Evolutionary conservation across 495 filamentous ascomycete genomes (phyloP).

Genomic region (Podospora fimiseda): DNA sequence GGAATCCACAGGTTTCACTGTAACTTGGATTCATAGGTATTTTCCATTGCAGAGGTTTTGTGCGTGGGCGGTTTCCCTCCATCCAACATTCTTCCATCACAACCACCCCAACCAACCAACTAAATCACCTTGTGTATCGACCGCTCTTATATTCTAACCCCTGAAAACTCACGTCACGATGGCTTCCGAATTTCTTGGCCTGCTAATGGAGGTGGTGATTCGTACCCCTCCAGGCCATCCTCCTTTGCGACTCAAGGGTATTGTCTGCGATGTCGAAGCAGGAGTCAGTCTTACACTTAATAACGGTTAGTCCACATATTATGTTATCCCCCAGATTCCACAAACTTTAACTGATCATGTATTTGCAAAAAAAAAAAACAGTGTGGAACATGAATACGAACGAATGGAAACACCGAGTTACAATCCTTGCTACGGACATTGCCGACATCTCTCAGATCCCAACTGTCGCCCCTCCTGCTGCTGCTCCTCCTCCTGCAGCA

Average conservation of each 20-base stretch:
- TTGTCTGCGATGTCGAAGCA: slow-evolving; percentile 62
- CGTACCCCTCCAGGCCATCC: slow-evolving; percentile 54
- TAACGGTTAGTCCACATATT: slow-evolving; percentile 75
- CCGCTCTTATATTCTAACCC: too few species aligned
- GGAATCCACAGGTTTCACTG: too few species aligned
- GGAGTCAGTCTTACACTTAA: slow-evolving; percentile 67
- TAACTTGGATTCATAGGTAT: too few species aligned
- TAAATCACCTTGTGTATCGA: too few species aligned
- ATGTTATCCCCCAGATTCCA: too few species aligned
- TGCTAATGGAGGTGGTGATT: slow-evolving; percentile 71
- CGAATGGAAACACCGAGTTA: slow-evolving; percentile 30
- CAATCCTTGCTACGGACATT: slow-evolving; percentile 35
- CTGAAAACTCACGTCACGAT: too few species aligned
- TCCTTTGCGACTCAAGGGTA: slow-evolving; percentile 60
- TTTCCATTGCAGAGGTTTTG: too few species aligned
- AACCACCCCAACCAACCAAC: too few species aligned
- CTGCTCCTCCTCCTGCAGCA: neutral
- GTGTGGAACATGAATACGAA: slow-evolving; percentile 23
- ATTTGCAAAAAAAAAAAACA: slow-evolving; percentile 11
- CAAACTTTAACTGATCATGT: too few species aligned
- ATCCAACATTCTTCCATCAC: too few species aligned
- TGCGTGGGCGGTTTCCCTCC: too few species aligned
- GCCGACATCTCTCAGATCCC: slow-evolving; percentile 30
- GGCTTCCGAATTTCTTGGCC: slow-evolving; percentile 62
- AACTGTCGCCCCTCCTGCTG: slow-evolving; percentile 6